Base-by-base conservation (phyloP, 768 basidiomycete species). In the Podaxis carcinomalis region DNA sequence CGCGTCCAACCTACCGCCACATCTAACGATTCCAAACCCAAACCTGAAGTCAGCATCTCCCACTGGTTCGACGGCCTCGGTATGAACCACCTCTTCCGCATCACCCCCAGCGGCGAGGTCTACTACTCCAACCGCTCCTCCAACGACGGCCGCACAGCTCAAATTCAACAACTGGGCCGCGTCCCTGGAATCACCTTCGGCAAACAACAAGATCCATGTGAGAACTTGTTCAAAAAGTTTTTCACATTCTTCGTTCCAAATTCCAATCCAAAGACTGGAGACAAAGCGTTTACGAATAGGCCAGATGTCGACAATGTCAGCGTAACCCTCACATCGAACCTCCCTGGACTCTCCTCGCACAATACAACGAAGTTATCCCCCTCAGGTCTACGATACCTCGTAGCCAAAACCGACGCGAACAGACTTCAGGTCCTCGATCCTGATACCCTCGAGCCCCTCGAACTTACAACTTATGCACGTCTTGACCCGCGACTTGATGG, bases 111-210 rank as follows among this genome's bases (percentile, higher is more conserved):
- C 16, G 57, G 57, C 50, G 49, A 51, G 28, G 57, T 59, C 19
- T 59, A 59, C 39, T 59, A 59, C 39, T 51, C 57, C 36, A 59
- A 51, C 16, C 57, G 57, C 6, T 59, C 50, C 1, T 59, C 50
- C 4, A 51, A 27, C n/a, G 57, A 59, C 11, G 46, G 56, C 2
- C 56, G 47, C 19, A 51, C 36, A 14, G 37, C 19, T 37, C 50
- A 54, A 53, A 58, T 58, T 2, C 37, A 42, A 32, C 58, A 59
- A 39, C 19, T 25, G n/a, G 58, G 50, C 13, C 40, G n/a, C 19
- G 27, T 40, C 7, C 58, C 50, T 1, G 27, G 49, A 10, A 58
- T 11, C n/a, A 51, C 57, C 9, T 59, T 59, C 27, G 37, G 50
- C 27, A 53, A 53, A 35, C 40, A 40, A 10, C 19, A 51, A 37